Base-by-base conservation (phyloP, 2,329 filamentous ascomycete species). In the Nigrospora oryzae region DNA sequence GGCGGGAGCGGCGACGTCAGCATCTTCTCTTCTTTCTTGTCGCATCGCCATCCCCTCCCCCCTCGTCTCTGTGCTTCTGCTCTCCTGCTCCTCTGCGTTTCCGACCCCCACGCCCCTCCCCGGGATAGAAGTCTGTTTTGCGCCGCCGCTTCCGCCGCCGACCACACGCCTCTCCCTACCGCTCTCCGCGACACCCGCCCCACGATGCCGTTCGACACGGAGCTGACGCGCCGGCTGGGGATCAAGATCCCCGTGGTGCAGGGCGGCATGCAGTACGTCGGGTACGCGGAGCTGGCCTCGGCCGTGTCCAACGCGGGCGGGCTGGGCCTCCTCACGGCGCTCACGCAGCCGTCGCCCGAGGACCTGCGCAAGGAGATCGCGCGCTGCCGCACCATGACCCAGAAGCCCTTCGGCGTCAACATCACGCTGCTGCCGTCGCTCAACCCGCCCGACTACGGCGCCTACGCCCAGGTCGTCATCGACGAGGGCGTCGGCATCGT, bases 311-410 rank as follows among this genome's bases (percentile, higher is more conserved):
- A 89, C 65, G 84, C 86, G n/a, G 87, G 87, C 53, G 87, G 86
- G 40, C 74, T 93, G 44, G 87, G 87, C 58, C 82, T 93, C 61
- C 77, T 93, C 65, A 93, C 87, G 30, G 87, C 85, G 40, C 82
- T 97, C 59, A 97, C 94, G 44, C 94, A 95, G 77, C 87, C 93
- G 32, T 85, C 86, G 14, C 91, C 93, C 40, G 87, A 89, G 65
- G 89, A 88, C 62, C 83, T 98, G 46, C 89, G 91, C 65, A 86
- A 87, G 61, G 93, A 98, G 71, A 98, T 98, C 68, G 84, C 79
- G 51, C 83, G 80, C 69, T 95, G 88, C 74, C 84, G 83, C 55
- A 79, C 74, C 52, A 81, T 97, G 72, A 93, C 87, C 46, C 72
- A 74, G 50, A 76, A 81, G 52, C 87, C 87, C 15, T 97, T 98